Percentiles rank a stretch among this genome's conserved stretches.
phyloP scores from a whole-genome alignment of 768 basidiomycete genomes.

The Lentinula aciculospora region DNA sequence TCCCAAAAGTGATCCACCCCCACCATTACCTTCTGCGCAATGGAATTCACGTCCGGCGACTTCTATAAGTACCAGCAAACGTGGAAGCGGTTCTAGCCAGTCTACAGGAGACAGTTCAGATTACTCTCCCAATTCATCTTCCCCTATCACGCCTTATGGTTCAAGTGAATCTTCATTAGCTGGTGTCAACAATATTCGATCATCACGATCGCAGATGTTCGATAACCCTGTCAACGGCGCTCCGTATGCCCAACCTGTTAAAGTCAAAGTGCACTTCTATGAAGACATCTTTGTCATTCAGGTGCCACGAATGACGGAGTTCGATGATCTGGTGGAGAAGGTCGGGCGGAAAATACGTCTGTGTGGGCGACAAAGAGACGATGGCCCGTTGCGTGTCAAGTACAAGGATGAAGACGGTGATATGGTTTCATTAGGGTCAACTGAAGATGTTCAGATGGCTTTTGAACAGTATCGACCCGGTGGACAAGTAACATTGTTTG shows the following conservation, averaged over 20 bases:
- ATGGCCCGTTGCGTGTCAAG: conserved; percentile 78
- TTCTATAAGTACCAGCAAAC: conserved; percentile 38
- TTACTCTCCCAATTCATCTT: conserved; percentile 78
- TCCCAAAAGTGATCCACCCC: conserved; percentile 49
- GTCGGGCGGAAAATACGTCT: conserved; percentile 91
- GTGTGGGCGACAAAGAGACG: conserved; percentile 77
- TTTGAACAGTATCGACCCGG: conserved; percentile 79
- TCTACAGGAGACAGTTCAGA: conserved; percentile 79
- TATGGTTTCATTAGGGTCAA: conserved; percentile 80
- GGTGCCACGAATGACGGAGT: conserved; percentile 75
- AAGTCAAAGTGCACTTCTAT: conserved; percentile 92
- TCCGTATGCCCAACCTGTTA: conserved; percentile 42
- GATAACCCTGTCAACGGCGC: conserved; percentile 28
- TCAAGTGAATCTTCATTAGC: conserved; percentile 79
- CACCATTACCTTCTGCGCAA: conserved; percentile 40
- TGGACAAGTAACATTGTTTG: conserved; percentile 78
- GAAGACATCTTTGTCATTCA: conserved; percentile 95
- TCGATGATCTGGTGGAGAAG: conserved; percentile 79
- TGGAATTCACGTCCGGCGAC: conserved; percentile 44
- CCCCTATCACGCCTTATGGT: conserved; percentile 88
- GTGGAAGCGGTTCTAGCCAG: conserved; percentile 82
- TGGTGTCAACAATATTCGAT: conserved; percentile 25
- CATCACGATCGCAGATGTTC: conserved; percentile 50
- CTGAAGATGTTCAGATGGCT: conserved; percentile 92
- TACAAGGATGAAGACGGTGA: conserved; percentile 94